These are phyloP conservation scores for Aspergillus quadrilineatus DNA, from an alignment of 2,329 filamentous ascomycete genomes.

Conservation along the genomic window DNA sequence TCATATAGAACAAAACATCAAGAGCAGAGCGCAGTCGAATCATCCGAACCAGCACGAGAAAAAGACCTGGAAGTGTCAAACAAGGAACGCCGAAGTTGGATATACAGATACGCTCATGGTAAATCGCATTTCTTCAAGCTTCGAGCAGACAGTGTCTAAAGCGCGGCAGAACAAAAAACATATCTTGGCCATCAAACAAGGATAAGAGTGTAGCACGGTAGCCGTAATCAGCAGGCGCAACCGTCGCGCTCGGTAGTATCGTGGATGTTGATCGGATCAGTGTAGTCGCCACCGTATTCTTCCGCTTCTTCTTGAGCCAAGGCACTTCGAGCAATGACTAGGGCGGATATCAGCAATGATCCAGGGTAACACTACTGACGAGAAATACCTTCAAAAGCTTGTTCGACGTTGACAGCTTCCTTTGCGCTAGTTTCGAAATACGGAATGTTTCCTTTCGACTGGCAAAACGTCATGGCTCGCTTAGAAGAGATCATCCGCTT, in stretches of 20 bases:
- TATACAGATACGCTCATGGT: constrained; percentile 19
- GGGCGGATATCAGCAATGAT: constrained; percentile 12
- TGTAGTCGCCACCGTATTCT: constrained; percentile 96
- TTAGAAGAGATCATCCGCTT: constrained; percentile 96
- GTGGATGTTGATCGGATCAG: constrained; percentile 97
- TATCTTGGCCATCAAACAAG: constrained; percentile 21
- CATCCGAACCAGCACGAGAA: constrained; percentile 17
- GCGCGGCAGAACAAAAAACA: constrained; percentile 10
- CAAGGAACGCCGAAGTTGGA: constrained; percentile 13
- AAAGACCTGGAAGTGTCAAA: constrained; percentile 17
- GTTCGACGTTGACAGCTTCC: constrained; percentile 97
- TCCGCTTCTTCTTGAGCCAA: constrained; percentile 96
- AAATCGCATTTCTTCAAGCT: constrained; percentile 12
- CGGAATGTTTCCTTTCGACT: constrained; percentile 94
- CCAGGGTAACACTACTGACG: background rate
- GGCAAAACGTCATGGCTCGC: constrained; percentile 94
- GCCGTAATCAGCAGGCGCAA: constrained; percentile 73
- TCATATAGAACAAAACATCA: constrained; percentile 15
- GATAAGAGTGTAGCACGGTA: constrained; percentile 27
- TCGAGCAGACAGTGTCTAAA: constrained; percentile 3
- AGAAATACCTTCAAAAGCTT: constrained; percentile 67
- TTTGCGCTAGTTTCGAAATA: constrained; percentile 99
- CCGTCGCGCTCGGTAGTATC: constrained; percentile 91
- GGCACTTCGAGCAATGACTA: constrained; percentile 94
- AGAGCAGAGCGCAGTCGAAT: constrained; percentile 14